These are phyloP conservation scores for Isochrysis galbana DNA, from an alignment of 78 protist species.

Conservation along the genomic window DNA sequence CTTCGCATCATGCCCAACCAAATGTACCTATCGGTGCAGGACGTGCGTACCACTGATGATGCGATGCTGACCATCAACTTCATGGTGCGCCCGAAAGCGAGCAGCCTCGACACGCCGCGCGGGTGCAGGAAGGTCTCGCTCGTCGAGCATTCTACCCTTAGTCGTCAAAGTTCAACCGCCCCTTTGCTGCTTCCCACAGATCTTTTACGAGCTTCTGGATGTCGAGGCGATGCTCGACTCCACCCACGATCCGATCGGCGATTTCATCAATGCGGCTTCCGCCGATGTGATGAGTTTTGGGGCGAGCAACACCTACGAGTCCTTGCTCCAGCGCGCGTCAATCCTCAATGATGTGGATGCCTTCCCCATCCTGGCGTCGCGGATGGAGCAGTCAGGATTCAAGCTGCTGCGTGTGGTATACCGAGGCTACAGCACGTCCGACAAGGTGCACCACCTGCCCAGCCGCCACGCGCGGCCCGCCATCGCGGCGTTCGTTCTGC, in stretches of 20 bases:
- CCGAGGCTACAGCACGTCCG: constrained; percentile 33
- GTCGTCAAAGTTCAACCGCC: too few relatives aligned
- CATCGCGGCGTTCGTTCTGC: background rate
- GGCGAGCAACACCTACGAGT: background rate
- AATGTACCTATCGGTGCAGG: background rate
- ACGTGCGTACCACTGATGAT: constrained; percentile 46
- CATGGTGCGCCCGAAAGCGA: too few relatives aligned
- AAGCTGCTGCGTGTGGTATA: constrained; percentile 26
- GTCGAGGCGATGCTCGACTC: constrained; percentile 25
- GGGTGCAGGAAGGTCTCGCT: too few relatives aligned
- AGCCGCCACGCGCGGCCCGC: too few relatives aligned
- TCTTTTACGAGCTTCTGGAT: constrained; percentile 29
- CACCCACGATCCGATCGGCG: constrained; percentile 40
- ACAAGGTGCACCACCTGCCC: constrained; percentile 35
- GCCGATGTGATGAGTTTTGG: constrained; percentile 41
- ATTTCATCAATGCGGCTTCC: background rate
- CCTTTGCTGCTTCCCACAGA: too few relatives aligned
- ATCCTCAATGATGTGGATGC: background rate
- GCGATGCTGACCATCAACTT: constrained; percentile 17
- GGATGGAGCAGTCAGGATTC: constrained; percentile 29
- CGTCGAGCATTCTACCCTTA: too few relatives aligned
- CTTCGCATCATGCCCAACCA: background rate
- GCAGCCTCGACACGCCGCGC: too few relatives aligned
- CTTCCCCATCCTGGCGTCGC: background rate
- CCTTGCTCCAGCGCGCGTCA: background rate